Percentiles rank a stretch among this genome's conserved stretches.
Evolutionary conservation across 345 rosid species (phyloP).

Genomic region (Populus deltoides): DNA sequence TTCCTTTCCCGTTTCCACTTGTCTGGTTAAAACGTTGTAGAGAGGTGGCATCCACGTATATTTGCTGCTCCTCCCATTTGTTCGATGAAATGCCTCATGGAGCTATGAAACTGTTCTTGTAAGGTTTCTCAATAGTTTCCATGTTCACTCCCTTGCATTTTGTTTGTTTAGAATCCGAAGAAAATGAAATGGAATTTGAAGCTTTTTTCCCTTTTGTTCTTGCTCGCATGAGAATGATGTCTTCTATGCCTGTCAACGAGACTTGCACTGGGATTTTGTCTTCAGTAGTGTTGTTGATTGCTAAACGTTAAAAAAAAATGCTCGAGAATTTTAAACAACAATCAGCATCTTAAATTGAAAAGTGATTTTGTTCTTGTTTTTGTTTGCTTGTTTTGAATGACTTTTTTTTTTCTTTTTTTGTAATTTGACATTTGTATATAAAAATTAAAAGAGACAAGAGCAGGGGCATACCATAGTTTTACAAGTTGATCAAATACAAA

Average conservation of each 20-base stretch:
- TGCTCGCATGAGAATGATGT: too few relatives aligned
- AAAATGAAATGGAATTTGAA: too few relatives aligned
- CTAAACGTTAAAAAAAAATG: too few relatives aligned
- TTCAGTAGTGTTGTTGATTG: not conserved
- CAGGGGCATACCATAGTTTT: too few relatives aligned
- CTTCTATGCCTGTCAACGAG: not conserved
- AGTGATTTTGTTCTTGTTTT: too few relatives aligned
- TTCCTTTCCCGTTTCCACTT: not conserved
- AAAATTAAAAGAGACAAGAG: too few relatives aligned
- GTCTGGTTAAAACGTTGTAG: not conserved
- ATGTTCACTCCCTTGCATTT: too few relatives aligned
- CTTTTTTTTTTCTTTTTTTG: too few relatives aligned
- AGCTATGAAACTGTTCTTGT: not conserved
- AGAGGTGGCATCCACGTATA: not conserved
- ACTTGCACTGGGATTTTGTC: not conserved
- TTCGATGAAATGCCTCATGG: constrained; percentile 27
- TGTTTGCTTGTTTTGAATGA: not conserved
- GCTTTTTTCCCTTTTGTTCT: not conserved
- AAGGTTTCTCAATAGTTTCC: not conserved
- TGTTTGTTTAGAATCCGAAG: too few relatives aligned
- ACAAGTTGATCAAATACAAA: too few relatives aligned
- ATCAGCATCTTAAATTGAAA: too few relatives aligned
- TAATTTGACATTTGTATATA: too few relatives aligned
- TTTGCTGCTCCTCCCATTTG: not conserved
- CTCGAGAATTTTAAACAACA: not conserved